Percentiles rank a stretch among this genome's conserved stretches.
Conservation (phyloP, 495 filamentous ascomycete species). For the Penicillium soppii region DNA sequence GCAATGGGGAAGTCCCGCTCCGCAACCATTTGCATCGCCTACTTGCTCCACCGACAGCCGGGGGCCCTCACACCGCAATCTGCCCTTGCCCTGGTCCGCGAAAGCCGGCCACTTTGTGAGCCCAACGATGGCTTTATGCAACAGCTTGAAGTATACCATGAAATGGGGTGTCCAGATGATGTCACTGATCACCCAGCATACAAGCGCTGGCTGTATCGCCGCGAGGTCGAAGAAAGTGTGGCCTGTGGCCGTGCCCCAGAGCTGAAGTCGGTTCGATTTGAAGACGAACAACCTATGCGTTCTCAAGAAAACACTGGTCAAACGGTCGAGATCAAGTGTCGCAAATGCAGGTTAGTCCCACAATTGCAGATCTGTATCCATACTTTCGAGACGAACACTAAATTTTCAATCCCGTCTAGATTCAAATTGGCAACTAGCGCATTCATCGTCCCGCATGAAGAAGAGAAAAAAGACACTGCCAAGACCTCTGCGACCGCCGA, state of each 20-base stretch:
- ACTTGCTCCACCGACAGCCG: constrained; percentile 67
- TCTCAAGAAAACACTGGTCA: constrained; percentile 19
- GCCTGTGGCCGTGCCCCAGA: constrained; percentile 71
- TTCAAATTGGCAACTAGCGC: constrained; percentile 61
- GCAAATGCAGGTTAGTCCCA: constrained; percentile 59
- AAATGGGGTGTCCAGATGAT: constrained; percentile 74
- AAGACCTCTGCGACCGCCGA: constrained; percentile 22
- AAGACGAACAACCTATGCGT: constrained; percentile 63
- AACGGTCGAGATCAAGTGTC: constrained; percentile 56
- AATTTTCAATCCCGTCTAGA: constrained; percentile 31
- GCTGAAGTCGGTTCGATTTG: constrained; percentile 72
- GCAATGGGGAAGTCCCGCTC: constrained; percentile 96
- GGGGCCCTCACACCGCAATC: constrained; percentile 53
- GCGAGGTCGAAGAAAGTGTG: constrained; percentile 71
- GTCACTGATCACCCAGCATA: constrained; percentile 71
- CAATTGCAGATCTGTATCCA: not conserved
- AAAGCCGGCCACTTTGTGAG: constrained; percentile 69
- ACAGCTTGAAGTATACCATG: constrained; percentile 82
- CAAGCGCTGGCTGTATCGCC: constrained; percentile 83
- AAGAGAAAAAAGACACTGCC: constrained; percentile 19
- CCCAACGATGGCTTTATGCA: constrained; percentile 88
- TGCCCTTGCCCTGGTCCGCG: constrained; percentile 61
- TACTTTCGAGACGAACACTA: not conserved
- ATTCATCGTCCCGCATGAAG: constrained; percentile 58
- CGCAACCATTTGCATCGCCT: constrained; percentile 79